These are phyloP conservation scores for Aspergillus sp. DNA, from an alignment of 2,329 filamentous ascomycete species.

Conservation along the genomic window DNA sequence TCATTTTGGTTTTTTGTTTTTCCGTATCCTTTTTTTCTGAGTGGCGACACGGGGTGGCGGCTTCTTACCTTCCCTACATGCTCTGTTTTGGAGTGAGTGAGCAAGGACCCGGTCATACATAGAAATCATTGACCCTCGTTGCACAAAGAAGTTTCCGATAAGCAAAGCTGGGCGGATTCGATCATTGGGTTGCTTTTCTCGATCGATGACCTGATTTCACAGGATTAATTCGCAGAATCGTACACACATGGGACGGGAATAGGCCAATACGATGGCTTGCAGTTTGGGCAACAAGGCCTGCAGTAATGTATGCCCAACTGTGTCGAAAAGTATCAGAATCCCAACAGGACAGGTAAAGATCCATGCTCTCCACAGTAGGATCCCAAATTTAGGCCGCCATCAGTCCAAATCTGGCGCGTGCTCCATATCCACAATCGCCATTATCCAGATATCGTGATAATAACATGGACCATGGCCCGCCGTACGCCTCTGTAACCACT, in stretches of 20 bases:
- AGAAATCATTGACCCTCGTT: background rate
- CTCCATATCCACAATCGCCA: background rate
- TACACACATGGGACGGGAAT: conserved; percentile 4
- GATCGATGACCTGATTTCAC: background rate
- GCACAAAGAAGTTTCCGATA: background rate
- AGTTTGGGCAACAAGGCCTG: conserved; percentile 28
- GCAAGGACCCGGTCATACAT: background rate
- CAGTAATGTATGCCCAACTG: conserved; percentile 29
- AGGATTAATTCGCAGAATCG: background rate
- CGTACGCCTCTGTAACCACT: background rate
- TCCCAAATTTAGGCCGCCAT: conserved; percentile 19
- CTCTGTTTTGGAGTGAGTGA: background rate
- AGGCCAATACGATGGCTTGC: conserved; percentile 16
- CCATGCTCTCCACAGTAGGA: conserved; percentile 19
- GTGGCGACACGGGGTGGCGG: background rate
- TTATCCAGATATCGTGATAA: background rate
- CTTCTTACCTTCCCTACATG: background rate
- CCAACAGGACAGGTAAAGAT: conserved; percentile 14
- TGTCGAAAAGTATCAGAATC: conserved; percentile 13
- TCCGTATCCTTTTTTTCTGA: background rate
- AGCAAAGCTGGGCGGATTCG: background rate
- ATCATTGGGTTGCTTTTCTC: conserved; percentile 8
- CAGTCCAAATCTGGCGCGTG: background rate
- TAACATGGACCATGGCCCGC: background rate
- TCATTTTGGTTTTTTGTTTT: background rate